Evolutionary conservation across 2,329 filamentous ascomycete species (phyloP), one percentile per base, ranked within the genome.

Genomic region (Zymoseptoria crescenta): DNA sequence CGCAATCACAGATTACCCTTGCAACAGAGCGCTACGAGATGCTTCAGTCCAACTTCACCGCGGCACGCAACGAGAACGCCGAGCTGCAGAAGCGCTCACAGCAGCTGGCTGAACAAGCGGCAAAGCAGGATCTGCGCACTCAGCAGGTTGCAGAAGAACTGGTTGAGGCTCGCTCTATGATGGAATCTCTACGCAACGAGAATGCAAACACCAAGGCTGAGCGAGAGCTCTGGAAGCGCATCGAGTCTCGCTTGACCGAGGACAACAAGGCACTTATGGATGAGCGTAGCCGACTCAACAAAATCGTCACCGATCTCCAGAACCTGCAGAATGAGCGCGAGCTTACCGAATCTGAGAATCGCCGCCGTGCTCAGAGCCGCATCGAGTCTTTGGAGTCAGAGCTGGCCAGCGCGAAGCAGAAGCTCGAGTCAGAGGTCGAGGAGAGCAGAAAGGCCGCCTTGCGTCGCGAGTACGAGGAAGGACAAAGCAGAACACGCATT

Each of bases 61-160:
- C 93, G 69, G 77, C 96, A 2, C 91, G 95, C 73, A 86, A 75
- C 41, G 93, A 99, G 74, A 96, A 96, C 68, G 79, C 78, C 41
- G 91, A 96, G 69, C 77, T 99, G 10, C 90, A 96, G 72, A 94
- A 91, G 76, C 85, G 93, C 49, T 88, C 84, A 59, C 85, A 91
- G 64, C 76, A 80, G 16, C 76, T 96, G 30, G 88, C 90, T 0
- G 91, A 97, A 70, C 87, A 86, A 56, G 87, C 91, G 6, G 91
- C 91, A 4, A 94, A 91, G 73, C 91, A 96, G 70, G 95, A 99
- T 67, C 81, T 96, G 52, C 87, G 86, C 50, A 94, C 89, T 1
- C 91, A 96, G 69, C 91, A 96, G 74, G 88, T 93, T 28, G 91
- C 91, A 0, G 93, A 97, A 74, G 93, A 99, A 67, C 81, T 97